Base-by-base conservation (phyloP, 495 filamentous ascomycete genomes). In the Hypoxylon fragiforme region DNA sequence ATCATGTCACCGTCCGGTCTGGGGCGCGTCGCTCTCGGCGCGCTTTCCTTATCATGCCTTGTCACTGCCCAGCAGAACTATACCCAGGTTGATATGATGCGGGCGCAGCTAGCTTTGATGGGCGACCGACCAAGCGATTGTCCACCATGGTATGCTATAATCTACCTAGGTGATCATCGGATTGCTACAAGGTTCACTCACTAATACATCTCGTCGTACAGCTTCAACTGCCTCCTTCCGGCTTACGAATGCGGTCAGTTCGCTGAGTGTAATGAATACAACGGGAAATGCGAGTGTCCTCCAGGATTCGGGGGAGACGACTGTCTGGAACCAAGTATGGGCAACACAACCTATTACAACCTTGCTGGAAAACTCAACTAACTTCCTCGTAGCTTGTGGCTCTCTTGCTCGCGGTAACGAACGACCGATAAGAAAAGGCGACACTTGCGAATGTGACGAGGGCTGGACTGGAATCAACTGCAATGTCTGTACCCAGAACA, bases 381-480 rank as follows among this genome's bases (percentile, higher is more conserved):
- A n/a, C n/a, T n/a, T n/a, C n/a, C n/a, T 43, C 56, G 26, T 53
- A 83, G 80, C 92, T 7, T 98, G 94, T 67, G 94, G 90, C 37
- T 90, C 91, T n/a, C 78, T 97, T 15, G 81, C 87, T 13, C 86
- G 88, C 61, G 91, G 89, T 22, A 75, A 75, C 47, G 82, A 96
- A 54, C 82, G 94, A 60, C 76, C 85, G 12, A 81, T 84, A 55
- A 81, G 92, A 64, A 68, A 82, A 35, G 82, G 78, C 36, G 76
- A 84, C 12, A 72, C 77, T 26, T 98, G 94, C 71, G 73, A 92
- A 19, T 98, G 94, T 71, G 85, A 91, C 55, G 90, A 96, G 24
- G 94, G 95, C 39, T 98, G 94, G 94, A 82, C 81, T n/a, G 94
- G 94, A 54, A 92, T 97, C 72, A 98, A 98, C 77, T 98, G 94